These are phyloP conservation scores for Spathaspora jeffriesii DNA, from an alignment of 1,139 yeast species.

Conservation along the genomic window DNA sequence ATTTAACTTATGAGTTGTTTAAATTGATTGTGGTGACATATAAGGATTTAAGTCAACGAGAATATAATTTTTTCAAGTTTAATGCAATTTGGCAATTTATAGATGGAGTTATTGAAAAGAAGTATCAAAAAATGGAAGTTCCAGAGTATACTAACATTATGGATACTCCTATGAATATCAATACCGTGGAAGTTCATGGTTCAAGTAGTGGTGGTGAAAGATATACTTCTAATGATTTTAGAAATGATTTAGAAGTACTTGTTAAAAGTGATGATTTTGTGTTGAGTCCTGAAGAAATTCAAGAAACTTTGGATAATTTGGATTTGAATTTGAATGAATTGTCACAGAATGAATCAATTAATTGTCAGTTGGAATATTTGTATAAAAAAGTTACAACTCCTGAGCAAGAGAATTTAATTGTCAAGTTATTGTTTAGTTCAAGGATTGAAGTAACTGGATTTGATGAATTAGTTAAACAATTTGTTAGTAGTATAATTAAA, in stretches of 20 bases:
- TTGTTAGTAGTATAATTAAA: constrained; percentile 9
- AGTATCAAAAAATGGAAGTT: neutral
- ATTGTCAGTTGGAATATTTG: constrained; percentile 7
- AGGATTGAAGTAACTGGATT: constrained; percentile 13
- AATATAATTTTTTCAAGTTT: constrained; percentile 34
- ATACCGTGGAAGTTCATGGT: constrained; percentile 12
- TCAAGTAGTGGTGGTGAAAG: constrained; percentile 15
- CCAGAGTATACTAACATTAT: constrained; percentile 17
- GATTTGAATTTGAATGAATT: constrained; percentile 4
- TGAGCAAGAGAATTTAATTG: constrained; percentile 11
- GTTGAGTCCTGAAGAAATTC: constrained; percentile 19
- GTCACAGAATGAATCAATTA: neutral
- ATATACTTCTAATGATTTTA: constrained; percentile 26
- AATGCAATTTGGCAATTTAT: constrained; percentile 38
- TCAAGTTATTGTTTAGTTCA: constrained; percentile 21
- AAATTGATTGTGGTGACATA: constrained; percentile 33
- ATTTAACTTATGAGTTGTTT: constrained; percentile 30
- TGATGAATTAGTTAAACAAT: constrained; percentile 9
- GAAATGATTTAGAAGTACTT: constrained; percentile 26
- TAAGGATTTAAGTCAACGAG: constrained; percentile 35
- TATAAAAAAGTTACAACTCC: constrained; percentile 8
- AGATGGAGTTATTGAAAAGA: constrained; percentile 28
- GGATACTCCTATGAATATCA: constrained; percentile 39
- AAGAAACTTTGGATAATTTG: constrained; percentile 16
- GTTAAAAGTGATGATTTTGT: constrained; percentile 11